Base-by-base conservation (phyloP, 202 grass and related monocot species). In the Schoenoplectus tabernaemontani region DNA sequence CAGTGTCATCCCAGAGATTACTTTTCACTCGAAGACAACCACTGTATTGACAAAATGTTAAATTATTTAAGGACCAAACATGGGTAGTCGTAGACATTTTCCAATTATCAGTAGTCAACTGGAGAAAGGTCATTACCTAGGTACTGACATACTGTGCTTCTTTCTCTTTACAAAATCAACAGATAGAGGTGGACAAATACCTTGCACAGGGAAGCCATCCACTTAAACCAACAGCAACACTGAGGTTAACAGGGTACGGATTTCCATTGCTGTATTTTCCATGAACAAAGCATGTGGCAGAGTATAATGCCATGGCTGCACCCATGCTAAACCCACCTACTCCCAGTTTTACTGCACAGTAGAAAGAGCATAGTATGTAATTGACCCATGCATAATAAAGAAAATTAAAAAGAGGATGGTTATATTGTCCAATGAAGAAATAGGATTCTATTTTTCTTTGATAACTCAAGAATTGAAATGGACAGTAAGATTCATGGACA, bases 261-360 rank as follows among this genome's bases (percentile, higher is more conserved):
- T 93, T 99, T 43, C 83, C 96, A 91, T 99, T 99, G 75, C 85
- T 89, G 78, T 95, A 99, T 88, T 88, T 95, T 78, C 91, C 96
- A 83, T 91, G 87, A 79, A 86, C 85, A 91, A 85, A 98, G 62
- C 89, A 92, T 60, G 91, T 92, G 72, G 90, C 96, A 6, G 96
- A 98, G 65, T 98, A 92, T 46, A 98, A 89, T 2, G 90, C 90
- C 75, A 85, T 92, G 47, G 91, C 96, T 67, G 96, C 91, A 34
- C 96, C 96, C 96, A 98, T 98, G 75, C 96, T 98, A 83, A 98
- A 98, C 58, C 96, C 96, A 66, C 96, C 96, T 67, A 98, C 76
- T 19, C 91, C 96, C 80, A 98, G 81, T 76, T 95, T 95, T 66
- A 98, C 96, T 98, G 86, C n/a, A 77, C 47, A 75, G 0, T 54